Percentiles rank a stretch among this genome's conserved stretches.
phyloP scores from a whole-genome alignment of 2,329 filamentous ascomycete genomes.

The Arthrobotrys pseudoclavata region DNA sequence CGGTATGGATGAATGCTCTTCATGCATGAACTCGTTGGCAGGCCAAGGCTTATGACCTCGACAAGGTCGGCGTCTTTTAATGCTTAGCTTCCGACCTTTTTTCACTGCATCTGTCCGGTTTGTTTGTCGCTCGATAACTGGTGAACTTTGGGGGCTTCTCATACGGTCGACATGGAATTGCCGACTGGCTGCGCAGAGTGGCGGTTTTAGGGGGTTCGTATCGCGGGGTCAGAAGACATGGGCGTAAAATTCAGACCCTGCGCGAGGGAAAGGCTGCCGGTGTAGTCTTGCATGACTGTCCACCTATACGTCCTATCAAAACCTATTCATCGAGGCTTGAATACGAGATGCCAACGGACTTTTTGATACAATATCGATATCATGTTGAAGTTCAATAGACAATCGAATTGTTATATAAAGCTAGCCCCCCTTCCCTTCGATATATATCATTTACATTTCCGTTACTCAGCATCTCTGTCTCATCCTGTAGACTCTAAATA shows the following conservation, averaged over 20 bases:
- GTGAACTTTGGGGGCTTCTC: too few species aligned
- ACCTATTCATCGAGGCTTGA: not conserved
- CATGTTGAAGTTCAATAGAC: not conserved
- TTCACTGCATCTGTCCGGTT: not conserved
- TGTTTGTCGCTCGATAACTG: too few species aligned
- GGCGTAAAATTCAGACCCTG: too few species aligned
- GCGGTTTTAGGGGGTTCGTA: too few species aligned
- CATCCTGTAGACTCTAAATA: not conserved
- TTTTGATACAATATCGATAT: not conserved
- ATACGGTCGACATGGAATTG: too few species aligned
- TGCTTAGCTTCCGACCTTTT: constrained; percentile 24
- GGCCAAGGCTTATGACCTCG: too few species aligned
- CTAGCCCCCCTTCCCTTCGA: not conserved
- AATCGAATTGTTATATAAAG: not conserved
- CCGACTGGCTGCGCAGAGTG: too few species aligned
- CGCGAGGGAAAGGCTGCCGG: too few species aligned
- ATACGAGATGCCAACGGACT: not conserved
- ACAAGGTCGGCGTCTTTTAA: constrained; percentile 2
- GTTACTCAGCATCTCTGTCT: not conserved
- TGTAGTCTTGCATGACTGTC: too few species aligned
- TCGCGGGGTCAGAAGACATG: too few species aligned
- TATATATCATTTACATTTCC: not conserved
- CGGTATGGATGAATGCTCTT: not conserved
- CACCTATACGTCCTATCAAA: not conserved
- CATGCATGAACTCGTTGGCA: not conserved